Conservation (phyloP, 495 filamentous ascomycete genomes). For the Apiosordaria backusii region DNA sequence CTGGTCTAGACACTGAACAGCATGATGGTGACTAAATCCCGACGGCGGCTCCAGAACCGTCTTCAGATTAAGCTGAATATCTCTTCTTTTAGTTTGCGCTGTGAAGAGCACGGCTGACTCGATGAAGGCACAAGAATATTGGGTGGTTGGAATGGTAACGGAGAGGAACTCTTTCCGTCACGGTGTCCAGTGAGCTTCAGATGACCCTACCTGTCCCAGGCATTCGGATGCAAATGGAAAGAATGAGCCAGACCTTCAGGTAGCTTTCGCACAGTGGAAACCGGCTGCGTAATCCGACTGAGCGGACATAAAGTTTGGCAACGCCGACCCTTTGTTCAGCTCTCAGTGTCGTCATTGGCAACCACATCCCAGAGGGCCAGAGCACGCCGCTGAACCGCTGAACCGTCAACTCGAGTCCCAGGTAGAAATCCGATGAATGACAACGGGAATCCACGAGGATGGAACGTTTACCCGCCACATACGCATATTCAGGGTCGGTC, state of each 20-base stretch:
- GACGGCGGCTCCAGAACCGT: not conserved
- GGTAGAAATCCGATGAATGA: not conserved
- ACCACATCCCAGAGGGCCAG: not conserved
- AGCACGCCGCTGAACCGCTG: too few species aligned
- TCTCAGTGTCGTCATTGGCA: constrained; percentile 5
- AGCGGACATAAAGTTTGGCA: not conserved
- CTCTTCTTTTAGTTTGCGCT: not conserved
- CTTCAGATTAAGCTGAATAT: not conserved
- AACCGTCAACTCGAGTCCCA: too few species aligned
- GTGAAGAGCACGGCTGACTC: not conserved
- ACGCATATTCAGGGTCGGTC: not conserved
- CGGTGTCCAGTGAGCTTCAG: too few species aligned
- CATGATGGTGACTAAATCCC: not conserved
- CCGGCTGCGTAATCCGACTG: not conserved
- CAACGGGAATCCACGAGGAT: not conserved
- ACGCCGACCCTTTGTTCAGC: not conserved
- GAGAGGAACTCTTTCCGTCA: not conserved
- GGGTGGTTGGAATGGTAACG: not conserved
- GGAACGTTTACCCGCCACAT: not conserved
- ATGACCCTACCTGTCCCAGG: not conserved
- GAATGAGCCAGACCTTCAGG: not conserved
- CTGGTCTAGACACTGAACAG: not conserved
- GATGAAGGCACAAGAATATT: not conserved
- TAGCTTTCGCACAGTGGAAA: not conserved
- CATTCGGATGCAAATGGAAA: not conserved